phyloP scores from a whole-genome alignment of 1,284 basidiomycete species.

The Mixia osmundae region DNA sequence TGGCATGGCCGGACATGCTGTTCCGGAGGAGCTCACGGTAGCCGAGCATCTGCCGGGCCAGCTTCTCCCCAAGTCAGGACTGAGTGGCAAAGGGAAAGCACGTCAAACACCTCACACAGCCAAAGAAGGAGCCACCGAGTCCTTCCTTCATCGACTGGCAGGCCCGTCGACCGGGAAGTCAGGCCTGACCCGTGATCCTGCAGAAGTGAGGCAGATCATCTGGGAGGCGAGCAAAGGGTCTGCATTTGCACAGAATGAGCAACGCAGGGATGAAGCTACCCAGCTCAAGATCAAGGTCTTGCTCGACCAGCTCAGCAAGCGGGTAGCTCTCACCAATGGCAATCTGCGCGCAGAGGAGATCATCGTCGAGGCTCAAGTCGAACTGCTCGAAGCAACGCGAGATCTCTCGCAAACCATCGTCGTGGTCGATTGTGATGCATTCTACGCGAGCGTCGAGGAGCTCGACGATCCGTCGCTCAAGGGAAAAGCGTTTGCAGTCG shows the following conservation, averaged over 20 bases:
- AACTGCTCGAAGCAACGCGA: slow-evolving; percentile 46
- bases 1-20: too few species aligned
- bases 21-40: too few species aligned
- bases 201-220: slow-evolving; percentile 11
- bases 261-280: slow-evolving; percentile 46
- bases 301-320: slow-evolving; percentile 39
- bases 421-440: slow-evolving; percentile 68
- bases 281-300: slow-evolving; percentile 33
- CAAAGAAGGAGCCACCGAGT: too few species aligned
- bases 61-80: too few species aligned
- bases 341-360: slow-evolving; percentile 27
- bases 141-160: slow-evolving; percentile 10
- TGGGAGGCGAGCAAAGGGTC: slow-evolving; percentile 16
- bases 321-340: slow-evolving; percentile 33
- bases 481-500: slow-evolving; percentile 68
- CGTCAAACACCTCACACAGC: too few species aligned
- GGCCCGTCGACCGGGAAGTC: slow-evolving; percentile 16
- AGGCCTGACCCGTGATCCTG: slow-evolving; percentile 10
- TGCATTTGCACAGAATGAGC: slow-evolving; percentile 38
- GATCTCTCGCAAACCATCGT: slow-evolving; percentile 64
- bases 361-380: slow-evolving; percentile 38
- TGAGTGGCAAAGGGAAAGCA: too few species aligned
- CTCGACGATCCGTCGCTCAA: slow-evolving; percentile 50
- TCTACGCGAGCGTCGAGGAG: slow-evolving; percentile 38
- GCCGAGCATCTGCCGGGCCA: too few species aligned